These are phyloP conservation scores for Monosporascus sp. DNA, from an alignment of 2,329 filamentous ascomycete species.

Conservation along the genomic window DNA sequence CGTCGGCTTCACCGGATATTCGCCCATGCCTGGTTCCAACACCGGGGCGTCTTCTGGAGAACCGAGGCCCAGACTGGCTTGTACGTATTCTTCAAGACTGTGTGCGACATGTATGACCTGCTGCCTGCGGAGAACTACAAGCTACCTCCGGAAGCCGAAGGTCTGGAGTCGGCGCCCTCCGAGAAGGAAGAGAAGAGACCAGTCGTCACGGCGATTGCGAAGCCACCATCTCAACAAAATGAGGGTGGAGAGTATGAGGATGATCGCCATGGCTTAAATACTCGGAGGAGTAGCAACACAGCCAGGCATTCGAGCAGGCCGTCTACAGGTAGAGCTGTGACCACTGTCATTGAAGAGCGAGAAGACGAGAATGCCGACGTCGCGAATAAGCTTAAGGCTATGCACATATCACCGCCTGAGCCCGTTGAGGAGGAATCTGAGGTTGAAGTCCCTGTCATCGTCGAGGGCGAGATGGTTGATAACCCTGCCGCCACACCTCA, in stretches of 20 bases:
- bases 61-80: slow-evolving; percentile 87
- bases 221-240: slow-evolving; percentile 19
- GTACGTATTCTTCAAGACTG: slow-evolving; percentile 95
- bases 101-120: slow-evolving; percentile 86
- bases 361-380: slow-evolving; percentile 60
- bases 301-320: slow-evolving; percentile 78
- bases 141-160: slow-evolving; percentile 87
- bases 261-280: slow-evolving; percentile 39
- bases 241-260: slow-evolving; percentile 37
- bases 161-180: slow-evolving; percentile 51
- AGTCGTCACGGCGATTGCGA: slow-evolving; percentile 29
- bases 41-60: slow-evolving; percentile 90
- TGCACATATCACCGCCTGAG: slow-evolving; percentile 47
- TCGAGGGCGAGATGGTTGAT: slow-evolving; percentile 30
- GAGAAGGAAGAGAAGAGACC: slow-evolving; percentile 37
- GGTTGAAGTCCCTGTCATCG: slow-evolving; percentile 32
- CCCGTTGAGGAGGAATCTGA: slow-evolving; percentile 51
- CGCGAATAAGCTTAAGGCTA: slow-evolving; percentile 37
- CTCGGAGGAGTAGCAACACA: slow-evolving; percentile 60
- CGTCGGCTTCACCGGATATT: slow-evolving; percentile 92
- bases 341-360: slow-evolving; percentile 75
- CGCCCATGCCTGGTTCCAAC: slow-evolving; percentile 97
- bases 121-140: slow-evolving; percentile 95
- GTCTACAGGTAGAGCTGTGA: slow-evolving; percentile 71
- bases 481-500: slow-evolving; percentile 16